A percentile compares a stretch with the other conserved stretches of the same genome.
Conservation (phyloP, 2,329 filamentous ascomycete species). For the Aspergillus chevalieri region DNA sequence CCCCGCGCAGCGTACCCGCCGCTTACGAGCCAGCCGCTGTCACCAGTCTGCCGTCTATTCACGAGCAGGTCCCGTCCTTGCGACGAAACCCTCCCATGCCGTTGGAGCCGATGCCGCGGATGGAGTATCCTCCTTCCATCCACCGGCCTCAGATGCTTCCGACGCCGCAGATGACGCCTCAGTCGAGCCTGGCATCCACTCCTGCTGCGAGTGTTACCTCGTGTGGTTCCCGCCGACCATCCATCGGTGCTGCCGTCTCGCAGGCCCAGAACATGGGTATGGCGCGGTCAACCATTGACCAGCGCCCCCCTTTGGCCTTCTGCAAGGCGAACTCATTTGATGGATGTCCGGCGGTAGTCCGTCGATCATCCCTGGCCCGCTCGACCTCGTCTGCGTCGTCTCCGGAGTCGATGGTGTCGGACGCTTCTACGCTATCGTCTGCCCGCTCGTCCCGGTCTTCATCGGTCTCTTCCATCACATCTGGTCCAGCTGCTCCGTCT, state of each 20-base stretch:
- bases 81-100: constrained; percentile 37
- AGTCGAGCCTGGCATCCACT: constrained; percentile 48
- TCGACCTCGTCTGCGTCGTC: constrained; percentile 49
- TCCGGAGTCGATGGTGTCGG: constrained; percentile 60
- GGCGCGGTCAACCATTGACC: constrained; percentile 52
- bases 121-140: constrained; percentile 46
- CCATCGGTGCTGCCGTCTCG: constrained; percentile 55
- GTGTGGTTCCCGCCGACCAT: constrained; percentile 46
- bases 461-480: constrained; percentile 40
- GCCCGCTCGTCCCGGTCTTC: constrained; percentile 49
- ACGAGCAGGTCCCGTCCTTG: constrained; percentile 27
- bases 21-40: constrained; percentile 14
- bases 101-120: constrained; percentile 44
- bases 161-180: constrained; percentile 58
- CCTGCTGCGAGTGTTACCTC: constrained; percentile 55
- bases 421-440: constrained; percentile 51
- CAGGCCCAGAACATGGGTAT: constrained; percentile 50
- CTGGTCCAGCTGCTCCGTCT: constrained; percentile 22
- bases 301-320: constrained; percentile 36
- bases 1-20: constrained; percentile 18
- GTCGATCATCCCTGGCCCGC: constrained; percentile 45
- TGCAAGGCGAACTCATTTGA: constrained; percentile 37
- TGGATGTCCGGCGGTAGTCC: constrained; percentile 44
- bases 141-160: constrained; percentile 52
- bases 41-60: constrained; percentile 12